Evolutionary conservation across 371 early-diverging fungal genomes (phyloP), one percentile per base, ranked within the genome.

Genomic region (Actinomucor elegans): DNA sequence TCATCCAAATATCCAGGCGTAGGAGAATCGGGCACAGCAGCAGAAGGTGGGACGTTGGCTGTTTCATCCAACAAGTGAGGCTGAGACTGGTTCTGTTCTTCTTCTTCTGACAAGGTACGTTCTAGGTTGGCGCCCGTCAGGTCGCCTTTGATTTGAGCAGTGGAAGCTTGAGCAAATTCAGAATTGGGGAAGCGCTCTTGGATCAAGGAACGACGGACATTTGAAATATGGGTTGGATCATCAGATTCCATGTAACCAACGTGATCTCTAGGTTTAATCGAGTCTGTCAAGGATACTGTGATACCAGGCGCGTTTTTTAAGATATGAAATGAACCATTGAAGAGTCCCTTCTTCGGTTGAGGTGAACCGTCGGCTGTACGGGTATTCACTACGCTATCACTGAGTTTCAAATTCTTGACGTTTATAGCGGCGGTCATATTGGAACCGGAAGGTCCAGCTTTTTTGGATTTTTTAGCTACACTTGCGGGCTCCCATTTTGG

Each of bases 101-200:
- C 55, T 51, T 54, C 48, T n/a, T 57, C 37, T 23, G 23, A 3
- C 15, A 44, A 12, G 27, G 17, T 34, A 4, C 11, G 26, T 7
- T 36, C 27, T 10, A 26, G 14, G 4, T 55, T 28, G 5, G 14
- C 23, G 4, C 43, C 55, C 17, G 41, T 21, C 6, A 40, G 29
- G 1, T 36, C 15, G 2, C 46, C 37, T 36, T 55, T 50, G 15
- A 65, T 32, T 9, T 40, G 50, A 14, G 63, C 57, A 18, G 64
- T 28, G 9, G 65, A 46, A 11, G 42, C 37, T 10, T 67, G 48
- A 0, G 43, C 44, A 18, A 71, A 17, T 7, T 59, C 60, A 9
- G 67, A 55, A 33, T 67, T 56, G n/a, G 71, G 71, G 41, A 62
- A 71, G 9, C 55, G 53, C 41, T 71, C 58, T 4, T 45, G 52